phyloP scores from a whole-genome alignment of 805 yeast genomes.

The Metschnikowia amazonensis region DNA sequence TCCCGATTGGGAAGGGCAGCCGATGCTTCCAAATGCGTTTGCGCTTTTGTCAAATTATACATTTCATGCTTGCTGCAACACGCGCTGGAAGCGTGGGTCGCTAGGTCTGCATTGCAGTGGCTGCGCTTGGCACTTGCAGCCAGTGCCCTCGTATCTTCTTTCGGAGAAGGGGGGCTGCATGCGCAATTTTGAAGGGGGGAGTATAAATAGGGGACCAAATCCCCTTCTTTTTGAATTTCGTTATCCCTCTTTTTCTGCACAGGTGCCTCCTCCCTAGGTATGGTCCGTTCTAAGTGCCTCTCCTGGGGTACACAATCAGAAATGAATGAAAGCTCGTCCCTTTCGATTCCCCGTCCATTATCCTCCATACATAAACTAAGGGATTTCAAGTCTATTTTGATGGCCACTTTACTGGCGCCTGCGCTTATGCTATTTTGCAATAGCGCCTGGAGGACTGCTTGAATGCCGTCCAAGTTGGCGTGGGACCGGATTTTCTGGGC shows the following conservation, averaged over 20 bases:
- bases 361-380: slow-evolving; percentile 49
- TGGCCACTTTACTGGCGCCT: slow-evolving; percentile 35
- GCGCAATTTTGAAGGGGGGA: not conserved
- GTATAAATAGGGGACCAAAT: not conserved
- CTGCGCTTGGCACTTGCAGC: not conserved
- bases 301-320: not conserved
- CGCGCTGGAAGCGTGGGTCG: not conserved
- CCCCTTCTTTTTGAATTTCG: not conserved
- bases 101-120: not conserved
- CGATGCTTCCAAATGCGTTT: not conserved
- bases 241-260: no score
- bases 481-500: slow-evolving; percentile 28
- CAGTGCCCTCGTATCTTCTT: not conserved
- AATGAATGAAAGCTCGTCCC: not conserved
- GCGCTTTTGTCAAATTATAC: not conserved
- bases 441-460: slow-evolving; percentile 46
- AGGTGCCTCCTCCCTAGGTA: not conserved
- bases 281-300: not conserved
- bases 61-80: not conserved
- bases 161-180: not conserved
- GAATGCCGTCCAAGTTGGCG: slow-evolving; percentile 29
- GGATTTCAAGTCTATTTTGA: slow-evolving; percentile 31
- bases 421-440: slow-evolving; percentile 57
- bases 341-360: slow-evolving; percentile 65
- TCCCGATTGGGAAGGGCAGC: not conserved